Evolutionary conservation across 768 basidiomycete species (phyloP).

Genomic region (Pleurotus tuoliensis): DNA sequence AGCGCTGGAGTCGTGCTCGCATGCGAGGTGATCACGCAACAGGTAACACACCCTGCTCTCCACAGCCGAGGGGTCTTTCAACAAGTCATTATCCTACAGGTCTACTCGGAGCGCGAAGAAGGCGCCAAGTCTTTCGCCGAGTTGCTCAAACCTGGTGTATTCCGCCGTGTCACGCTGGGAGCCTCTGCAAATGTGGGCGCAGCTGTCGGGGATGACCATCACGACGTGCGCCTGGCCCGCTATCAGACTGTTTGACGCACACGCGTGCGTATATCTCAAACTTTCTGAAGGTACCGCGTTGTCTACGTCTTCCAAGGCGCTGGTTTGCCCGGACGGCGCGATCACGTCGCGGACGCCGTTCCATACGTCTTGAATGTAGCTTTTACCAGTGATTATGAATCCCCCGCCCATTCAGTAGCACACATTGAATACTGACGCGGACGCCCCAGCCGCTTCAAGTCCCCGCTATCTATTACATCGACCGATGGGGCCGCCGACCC

Average conservation of each 20-base stretch:
- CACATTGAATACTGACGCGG: no score
- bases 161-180: conserved; percentile 70
- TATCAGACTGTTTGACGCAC: no score
- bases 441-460: conserved; percentile 34
- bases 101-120: conserved; percentile 58
- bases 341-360: conserved; percentile 69
- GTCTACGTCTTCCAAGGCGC: conserved; percentile 76
- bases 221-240: conserved; percentile 53
- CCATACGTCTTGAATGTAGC: conserved; percentile 54
- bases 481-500: conserved; percentile 76
- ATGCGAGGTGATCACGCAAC: conserved; percentile 61
- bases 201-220: conserved; percentile 76
- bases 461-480: conserved; percentile 60
- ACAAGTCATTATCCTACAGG: conserved; percentile 13
- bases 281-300: conserved; percentile 45
- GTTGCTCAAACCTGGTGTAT: conserved; percentile 59
- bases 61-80: no score
- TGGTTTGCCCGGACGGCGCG: conserved; percentile 68
- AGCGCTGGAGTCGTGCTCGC: conserved; percentile 72
- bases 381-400: conserved; percentile 27
- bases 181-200: conserved; percentile 78
- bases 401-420: conserved; percentile 30
- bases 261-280: no score
- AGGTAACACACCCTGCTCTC: conserved; percentile 15
- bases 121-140: conserved; percentile 71